Percentiles rank a stretch among this genome's conserved stretches.
Evolutionary conservation across 768 basidiomycete genomes (phyloP).

Genomic region (Lactifluus subvellereus): DNA sequence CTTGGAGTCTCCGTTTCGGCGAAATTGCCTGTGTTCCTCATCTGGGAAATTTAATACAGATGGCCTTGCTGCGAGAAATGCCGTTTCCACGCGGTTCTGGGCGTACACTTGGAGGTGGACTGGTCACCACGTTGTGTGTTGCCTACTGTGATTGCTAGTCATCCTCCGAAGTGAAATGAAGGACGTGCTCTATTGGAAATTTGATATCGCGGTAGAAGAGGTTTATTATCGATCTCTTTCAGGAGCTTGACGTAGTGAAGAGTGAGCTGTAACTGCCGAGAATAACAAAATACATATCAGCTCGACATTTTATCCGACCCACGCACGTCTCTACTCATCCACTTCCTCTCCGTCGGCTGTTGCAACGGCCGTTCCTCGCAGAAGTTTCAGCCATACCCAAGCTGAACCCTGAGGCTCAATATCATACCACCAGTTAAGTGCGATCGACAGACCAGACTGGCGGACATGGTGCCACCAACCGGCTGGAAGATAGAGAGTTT

Average conservation of each 20-base stretch:
- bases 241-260: neutral
- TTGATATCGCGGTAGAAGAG: neutral
- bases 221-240: neutral
- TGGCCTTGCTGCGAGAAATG: neutral
- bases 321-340: neutral
- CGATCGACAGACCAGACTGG: slow-evolving; percentile 61
- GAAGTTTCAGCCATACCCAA: slow-evolving; percentile 63
- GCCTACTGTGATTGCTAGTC: neutral
- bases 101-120: neutral
- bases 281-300: neutral
- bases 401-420: slow-evolving; percentile 64
- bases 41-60: neutral
- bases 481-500: slow-evolving; percentile 83
- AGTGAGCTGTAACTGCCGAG: neutral
- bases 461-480: slow-evolving; percentile 93
- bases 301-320: neutral
- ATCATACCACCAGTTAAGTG: slow-evolving; percentile 90
- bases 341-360: slow-evolving; percentile 6
- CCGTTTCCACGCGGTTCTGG: slow-evolving; percentile 16
- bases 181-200: neutral
- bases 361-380: slow-evolving; percentile 35
- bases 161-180: neutral
- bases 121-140: slow-evolving; percentile 3
- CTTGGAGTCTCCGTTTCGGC: neutral
- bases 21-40: neutral